Base-by-base conservation (phyloP, 768 basidiomycete genomes). In the Phlebiopsis gigantea region DNA sequence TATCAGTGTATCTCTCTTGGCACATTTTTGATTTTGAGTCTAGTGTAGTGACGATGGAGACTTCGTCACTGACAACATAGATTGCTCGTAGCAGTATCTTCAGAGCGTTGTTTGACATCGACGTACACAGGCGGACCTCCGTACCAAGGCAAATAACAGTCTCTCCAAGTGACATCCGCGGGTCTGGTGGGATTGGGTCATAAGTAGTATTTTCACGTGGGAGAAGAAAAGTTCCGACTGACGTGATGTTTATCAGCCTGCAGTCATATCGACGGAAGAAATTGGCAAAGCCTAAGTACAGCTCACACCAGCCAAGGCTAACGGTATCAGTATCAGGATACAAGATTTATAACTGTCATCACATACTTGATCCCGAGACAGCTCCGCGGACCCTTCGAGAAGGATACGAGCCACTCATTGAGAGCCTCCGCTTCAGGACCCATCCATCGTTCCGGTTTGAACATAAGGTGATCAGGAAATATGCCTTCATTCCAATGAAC, bases 301-400 rank as follows among this genome's bases (percentile, higher is more conserved):
- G 62, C 63, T 78, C 73, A 46, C 72, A 72, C 71, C 73, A 77
- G 8, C 72, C 77, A 14, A 79, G 67, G 57, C 75, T 78, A 53
- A 51, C 21, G 54, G 41, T 24, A 4, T 29, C n/a, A 19, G 14
- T 10, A 50, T 25, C 15, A 14, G 5, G n/a, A n/a, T n/a, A n/a
- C 22, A 46, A 28, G 9, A 26, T 24, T 15, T 19, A 44, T 26
- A 22, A 22, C 47, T 15, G 10, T 19, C 10, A 6, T 7, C 17
- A 65, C 75, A 19, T 45, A 78, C 75, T 77, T 77, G 21, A 77
- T 71, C 7, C 76, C 77, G 4, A 77, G 56, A 55, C 78, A 78
- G 45, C 71, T 72, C 19, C 77, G 61, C 5, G 76, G 75, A 0
- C 77, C 78, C 59, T 73, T 76, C 17, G 73, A 74, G 58, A 79